These are phyloP conservation scores for Anthostomella pinea DNA, from an alignment of 2,329 filamentous ascomycete species.

Conservation along the genomic window DNA sequence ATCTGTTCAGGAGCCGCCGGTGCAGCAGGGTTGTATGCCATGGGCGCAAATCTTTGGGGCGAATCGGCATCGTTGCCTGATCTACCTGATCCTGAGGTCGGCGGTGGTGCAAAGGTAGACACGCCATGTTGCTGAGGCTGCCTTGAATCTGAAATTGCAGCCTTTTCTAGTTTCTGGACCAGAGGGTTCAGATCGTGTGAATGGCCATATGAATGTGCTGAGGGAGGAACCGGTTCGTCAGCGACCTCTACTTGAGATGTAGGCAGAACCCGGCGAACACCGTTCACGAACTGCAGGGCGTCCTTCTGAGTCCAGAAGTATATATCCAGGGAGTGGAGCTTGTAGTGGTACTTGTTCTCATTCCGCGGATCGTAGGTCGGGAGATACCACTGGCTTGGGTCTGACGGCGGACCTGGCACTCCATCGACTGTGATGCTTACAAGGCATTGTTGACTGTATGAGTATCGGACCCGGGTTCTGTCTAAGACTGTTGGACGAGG, in stretches of 20 bases:
- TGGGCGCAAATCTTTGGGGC: constrained; percentile 53
- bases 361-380: constrained; percentile 70
- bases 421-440: constrained; percentile 65
- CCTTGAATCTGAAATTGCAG: constrained; percentile 61
- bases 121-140: constrained; percentile 28
- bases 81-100: constrained; percentile 33
- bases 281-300: constrained; percentile 67
- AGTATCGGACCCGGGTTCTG: constrained; percentile 62
- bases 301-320: constrained; percentile 79
- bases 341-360: constrained; percentile 76
- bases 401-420: constrained; percentile 31
- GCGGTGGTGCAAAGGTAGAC: constrained; percentile 41
- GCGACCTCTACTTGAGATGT: constrained; percentile 58
- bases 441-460: constrained; percentile 70
- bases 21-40: constrained; percentile 77
- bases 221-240: constrained; percentile 58
- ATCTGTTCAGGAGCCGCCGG: constrained; percentile 72
- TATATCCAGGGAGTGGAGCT: constrained; percentile 70
- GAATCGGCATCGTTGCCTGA: constrained; percentile 31
- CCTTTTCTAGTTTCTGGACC: constrained; percentile 70
- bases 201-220: constrained; percentile 32
- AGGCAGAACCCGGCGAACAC: constrained; percentile 63
- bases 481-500: constrained; percentile 56
- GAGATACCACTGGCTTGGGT: constrained; percentile 68
- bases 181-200: constrained; percentile 59